These are phyloP conservation scores for Atalantia buxifolia DNA, from an alignment of 345 rosid species.

Conservation along the genomic window DNA sequence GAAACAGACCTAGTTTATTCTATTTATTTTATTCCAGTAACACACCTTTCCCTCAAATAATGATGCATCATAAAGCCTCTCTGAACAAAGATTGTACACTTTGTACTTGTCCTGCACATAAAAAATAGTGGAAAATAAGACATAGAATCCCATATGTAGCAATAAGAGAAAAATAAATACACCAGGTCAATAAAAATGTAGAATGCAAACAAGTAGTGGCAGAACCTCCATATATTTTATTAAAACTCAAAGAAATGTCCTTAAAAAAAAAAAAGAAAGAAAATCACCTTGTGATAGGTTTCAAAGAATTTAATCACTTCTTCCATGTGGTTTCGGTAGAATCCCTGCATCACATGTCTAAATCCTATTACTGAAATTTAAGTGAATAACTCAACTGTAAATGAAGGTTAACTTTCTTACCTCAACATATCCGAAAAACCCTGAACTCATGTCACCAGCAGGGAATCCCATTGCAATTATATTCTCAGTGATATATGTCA, in stretches of 20 bases:
- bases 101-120: conserved; percentile 71
- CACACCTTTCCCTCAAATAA: conserved; percentile 86
- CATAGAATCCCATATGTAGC: background rate
- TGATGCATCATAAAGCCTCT: conserved; percentile 89
- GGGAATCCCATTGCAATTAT: conserved; percentile 96
- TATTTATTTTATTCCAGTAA: background rate
- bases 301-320: conserved; percentile 89
- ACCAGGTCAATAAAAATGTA: background rate
- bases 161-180: background rate
- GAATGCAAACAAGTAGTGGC: background rate
- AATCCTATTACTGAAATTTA: background rate
- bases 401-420: conserved; percentile 30
- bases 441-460: conserved; percentile 95
- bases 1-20: background rate
- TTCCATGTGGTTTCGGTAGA: conserved; percentile 91
- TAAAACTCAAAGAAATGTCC: background rate
- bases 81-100: conserved; percentile 87
- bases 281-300: conserved; percentile 74
- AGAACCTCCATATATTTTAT: background rate
- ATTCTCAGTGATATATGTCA: conserved; percentile 83
- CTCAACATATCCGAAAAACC: conserved; percentile 84
- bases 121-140: conserved; percentile 2
- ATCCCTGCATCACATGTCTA: conserved; percentile 56
- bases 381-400: background rate
- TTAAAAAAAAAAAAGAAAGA: background rate